Conservation (phyloP, 768 basidiomycete genomes). For the Artomyces pyxidatus region DNA sequence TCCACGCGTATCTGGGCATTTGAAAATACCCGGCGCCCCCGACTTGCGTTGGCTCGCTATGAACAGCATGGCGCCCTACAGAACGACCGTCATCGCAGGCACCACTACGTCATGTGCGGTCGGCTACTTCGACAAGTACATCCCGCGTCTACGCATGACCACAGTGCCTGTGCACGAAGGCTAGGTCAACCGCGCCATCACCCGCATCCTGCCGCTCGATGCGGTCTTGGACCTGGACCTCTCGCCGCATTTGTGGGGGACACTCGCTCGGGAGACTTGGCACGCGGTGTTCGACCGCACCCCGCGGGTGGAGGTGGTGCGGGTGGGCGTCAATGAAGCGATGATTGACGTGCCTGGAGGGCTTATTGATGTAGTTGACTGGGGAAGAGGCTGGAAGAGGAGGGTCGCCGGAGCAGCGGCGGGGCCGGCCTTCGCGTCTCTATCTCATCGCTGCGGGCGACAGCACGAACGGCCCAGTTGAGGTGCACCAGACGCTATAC, state of each 20-base stretch:
- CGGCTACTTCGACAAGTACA: no score
- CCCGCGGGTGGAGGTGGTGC: not conserved
- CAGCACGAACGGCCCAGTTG: no score
- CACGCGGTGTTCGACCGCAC: not conserved
- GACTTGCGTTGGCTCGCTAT: no score
- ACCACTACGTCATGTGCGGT: no score
- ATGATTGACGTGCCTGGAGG: not conserved
- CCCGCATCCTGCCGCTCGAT: not conserved
- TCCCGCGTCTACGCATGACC: no score
- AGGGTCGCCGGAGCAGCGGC: not conserved
- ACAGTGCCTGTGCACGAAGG: no score
- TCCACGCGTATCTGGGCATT: no score
- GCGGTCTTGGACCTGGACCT: not conserved
- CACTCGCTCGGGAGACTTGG: not conserved
- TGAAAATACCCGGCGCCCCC: no score
- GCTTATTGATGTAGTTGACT: not conserved
- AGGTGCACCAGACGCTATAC: not conserved
- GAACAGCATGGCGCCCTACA: no score
- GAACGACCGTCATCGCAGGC: no score
- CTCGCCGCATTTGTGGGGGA: not conserved
- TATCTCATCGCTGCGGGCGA: not conserved
- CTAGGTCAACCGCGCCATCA: no score
- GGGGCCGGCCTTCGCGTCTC: not conserved
- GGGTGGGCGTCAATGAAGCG: not conserved
- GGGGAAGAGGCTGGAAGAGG: not conserved